These are phyloP conservation scores for Beauveria sp. DNA, from an alignment of 2,329 filamentous ascomycete genomes.

Conservation along the genomic window DNA sequence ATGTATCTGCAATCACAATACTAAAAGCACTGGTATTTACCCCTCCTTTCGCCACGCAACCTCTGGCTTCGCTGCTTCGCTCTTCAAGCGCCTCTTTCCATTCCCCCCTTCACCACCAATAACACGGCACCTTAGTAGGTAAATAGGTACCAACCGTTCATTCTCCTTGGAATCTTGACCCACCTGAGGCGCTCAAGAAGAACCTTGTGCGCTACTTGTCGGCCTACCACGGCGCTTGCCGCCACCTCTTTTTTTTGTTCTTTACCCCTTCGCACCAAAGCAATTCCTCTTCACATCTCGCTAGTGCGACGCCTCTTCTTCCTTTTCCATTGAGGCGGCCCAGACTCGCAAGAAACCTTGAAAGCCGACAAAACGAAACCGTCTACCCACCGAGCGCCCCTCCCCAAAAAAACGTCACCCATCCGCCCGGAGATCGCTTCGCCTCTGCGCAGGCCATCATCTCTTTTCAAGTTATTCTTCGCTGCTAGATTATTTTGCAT, in stretches of 20 bases:
- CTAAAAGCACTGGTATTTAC: not conserved
- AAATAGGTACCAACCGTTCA: not conserved
- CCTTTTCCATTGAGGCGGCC: not conserved
- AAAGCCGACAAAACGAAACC: not conserved
- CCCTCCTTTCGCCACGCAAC: not conserved
- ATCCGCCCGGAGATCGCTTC: not conserved
- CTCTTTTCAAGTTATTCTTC: not conserved
- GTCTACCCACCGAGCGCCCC: not conserved
- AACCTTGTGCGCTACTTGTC: constrained; percentile 1
- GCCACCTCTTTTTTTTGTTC: not conserved
- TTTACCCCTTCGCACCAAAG: not conserved
- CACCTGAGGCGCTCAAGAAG: not conserved
- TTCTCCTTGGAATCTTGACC: not conserved
- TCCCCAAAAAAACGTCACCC: not conserved
- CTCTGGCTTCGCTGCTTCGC: not conserved
- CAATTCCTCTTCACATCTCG: not conserved
- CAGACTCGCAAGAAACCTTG: not conserved
- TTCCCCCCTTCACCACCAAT: not conserved
- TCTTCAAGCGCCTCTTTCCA: not conserved
- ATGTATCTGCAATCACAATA: no score
- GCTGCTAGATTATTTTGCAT: not conserved
- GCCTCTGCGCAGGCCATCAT: not conserved
- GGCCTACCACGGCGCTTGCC: constrained; percentile 9
- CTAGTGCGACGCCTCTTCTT: not conserved
- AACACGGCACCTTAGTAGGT: no score